A percentile compares a stretch with the other conserved stretches of the same genome.
phyloP scores from a whole-genome alignment of 768 basidiomycete species.

The Trametopsis cervina region DNA sequence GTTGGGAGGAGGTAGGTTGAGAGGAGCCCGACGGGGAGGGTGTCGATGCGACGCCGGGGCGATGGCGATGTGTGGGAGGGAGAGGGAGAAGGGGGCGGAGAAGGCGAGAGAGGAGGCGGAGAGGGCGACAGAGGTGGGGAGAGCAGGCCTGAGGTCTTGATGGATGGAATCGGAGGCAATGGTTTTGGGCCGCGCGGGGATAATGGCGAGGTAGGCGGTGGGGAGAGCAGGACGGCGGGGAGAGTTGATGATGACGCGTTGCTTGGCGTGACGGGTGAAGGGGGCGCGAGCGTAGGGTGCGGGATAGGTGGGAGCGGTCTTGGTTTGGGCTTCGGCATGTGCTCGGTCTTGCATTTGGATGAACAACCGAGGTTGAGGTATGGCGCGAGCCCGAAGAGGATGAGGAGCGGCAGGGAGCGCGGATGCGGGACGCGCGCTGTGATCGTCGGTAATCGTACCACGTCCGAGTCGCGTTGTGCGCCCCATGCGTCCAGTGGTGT shows the following conservation, averaged over 20 bases:
- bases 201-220: too few relatives aligned
- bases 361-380: neutral
- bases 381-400: slow-evolving; percentile 47
- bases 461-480: slow-evolving; percentile 18
- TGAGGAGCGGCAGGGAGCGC: slow-evolving; percentile 45
- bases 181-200: neutral
- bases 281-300: too few relatives aligned
- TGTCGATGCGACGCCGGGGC: neutral
- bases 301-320: neutral
- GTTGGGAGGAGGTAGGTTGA: slow-evolving; percentile 48
- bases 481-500: too few relatives aligned
- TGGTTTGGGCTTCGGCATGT: neutral
- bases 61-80: neutral
- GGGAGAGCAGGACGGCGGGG: neutral
- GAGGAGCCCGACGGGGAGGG: slow-evolving; percentile 22
- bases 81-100: neutral
- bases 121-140: neutral
- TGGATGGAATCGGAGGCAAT: slow-evolving; percentile 31
- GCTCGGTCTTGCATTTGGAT: too few relatives aligned
- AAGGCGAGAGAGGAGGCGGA: neutral
- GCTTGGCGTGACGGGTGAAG: neutral
- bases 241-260: neutral
- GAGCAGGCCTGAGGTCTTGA: slow-evolving; percentile 29
- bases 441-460: slow-evolving; percentile 48
- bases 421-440: slow-evolving; percentile 43